phyloP scores from a whole-genome alignment of 208 protist species.

The Wallacemonas sp. region DNA sequence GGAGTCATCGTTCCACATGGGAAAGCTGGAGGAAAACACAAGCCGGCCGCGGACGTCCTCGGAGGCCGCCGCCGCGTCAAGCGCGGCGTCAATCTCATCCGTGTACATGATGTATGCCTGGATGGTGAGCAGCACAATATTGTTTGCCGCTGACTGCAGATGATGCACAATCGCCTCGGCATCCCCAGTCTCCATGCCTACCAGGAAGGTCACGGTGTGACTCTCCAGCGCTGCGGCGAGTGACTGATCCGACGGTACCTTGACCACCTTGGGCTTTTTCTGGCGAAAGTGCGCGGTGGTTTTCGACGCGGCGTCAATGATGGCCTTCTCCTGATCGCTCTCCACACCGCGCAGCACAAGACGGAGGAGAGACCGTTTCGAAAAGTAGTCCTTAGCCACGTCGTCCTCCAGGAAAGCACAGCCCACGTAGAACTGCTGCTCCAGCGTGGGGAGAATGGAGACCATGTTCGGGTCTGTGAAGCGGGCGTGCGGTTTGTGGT shows the following conservation, averaged over 20 bases:
- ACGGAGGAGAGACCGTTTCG: too few relatives aligned
- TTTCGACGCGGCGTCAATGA: too few relatives aligned
- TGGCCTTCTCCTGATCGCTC: too few relatives aligned
- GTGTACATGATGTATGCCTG: too few relatives aligned
- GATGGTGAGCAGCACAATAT: too few relatives aligned
- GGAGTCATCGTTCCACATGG: slow-evolving; percentile 38
- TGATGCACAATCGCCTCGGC: too few relatives aligned
- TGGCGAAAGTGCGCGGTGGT: slow-evolving; percentile 14
- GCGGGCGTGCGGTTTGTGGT: background rate
- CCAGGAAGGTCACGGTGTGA: background rate
- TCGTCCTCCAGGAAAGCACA: slow-evolving; percentile 13
- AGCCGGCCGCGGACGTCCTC: slow-evolving; percentile 25
- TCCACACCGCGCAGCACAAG: too few relatives aligned
- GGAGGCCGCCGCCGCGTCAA: background rate
- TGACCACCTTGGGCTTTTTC: background rate
- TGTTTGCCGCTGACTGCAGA: too few relatives aligned
- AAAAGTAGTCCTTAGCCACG: background rate
- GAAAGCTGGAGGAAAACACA: slow-evolving; percentile 40
- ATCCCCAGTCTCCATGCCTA: background rate
- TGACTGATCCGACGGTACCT: background rate
- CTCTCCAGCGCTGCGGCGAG: background rate
- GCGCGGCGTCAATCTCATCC: too few relatives aligned
- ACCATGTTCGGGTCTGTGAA: slow-evolving; percentile 18
- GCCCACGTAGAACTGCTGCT: slow-evolving; percentile 49
- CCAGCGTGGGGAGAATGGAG: slow-evolving; percentile 31